Conservation (phyloP, 2,329 filamentous ascomycete species). For the Ascosphaera aggregata region DNA sequence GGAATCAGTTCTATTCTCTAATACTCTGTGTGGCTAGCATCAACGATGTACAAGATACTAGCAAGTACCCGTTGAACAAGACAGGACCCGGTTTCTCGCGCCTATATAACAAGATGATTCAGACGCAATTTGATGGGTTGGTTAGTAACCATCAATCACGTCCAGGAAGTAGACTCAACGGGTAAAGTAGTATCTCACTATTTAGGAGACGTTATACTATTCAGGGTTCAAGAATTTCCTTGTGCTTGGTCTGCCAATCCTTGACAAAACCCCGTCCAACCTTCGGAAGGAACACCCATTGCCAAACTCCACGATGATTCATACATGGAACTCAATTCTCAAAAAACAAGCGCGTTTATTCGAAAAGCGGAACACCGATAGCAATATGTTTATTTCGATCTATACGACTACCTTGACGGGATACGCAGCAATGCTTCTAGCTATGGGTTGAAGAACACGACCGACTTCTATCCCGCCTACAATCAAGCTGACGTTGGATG, state of each 20-base stretch:
- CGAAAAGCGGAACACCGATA: constrained; percentile 10
- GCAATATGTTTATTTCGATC: constrained; percentile 22
- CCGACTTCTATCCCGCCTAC: constrained; percentile 6
- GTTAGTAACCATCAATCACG: constrained; percentile 18
- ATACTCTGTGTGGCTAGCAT: constrained; percentile 8
- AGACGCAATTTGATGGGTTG: constrained; percentile 19
- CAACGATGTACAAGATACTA: constrained; percentile 31
- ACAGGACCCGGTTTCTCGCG: constrained; percentile 24
- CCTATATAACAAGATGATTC: constrained; percentile 12
- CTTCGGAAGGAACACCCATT: constrained; percentile 12
- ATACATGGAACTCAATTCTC: constrained; percentile 22
- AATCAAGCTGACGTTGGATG: not conserved
- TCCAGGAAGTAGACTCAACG: too few relatives aligned
- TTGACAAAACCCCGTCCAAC: constrained; percentile 23
- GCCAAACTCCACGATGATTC: constrained; percentile 25
- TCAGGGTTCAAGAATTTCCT: constrained; percentile 23
- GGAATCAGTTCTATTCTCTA: constrained; percentile 4
- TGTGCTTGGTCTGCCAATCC: constrained; percentile 28
- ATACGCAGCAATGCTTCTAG: constrained; percentile 19
- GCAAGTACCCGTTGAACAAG: constrained; percentile 15
- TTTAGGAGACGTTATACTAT: constrained; percentile 5
- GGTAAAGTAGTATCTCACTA: constrained; percentile 18
- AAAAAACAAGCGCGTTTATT: constrained; percentile 15
- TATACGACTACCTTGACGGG: constrained; percentile 18
- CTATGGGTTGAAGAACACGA: constrained; percentile 25